Percentiles rank a stretch among this genome's conserved stretches.
These are phyloP conservation scores for Ogataea wickerhamii DNA, from an alignment of 805 yeast species.

Conservation along the genomic window DNA sequence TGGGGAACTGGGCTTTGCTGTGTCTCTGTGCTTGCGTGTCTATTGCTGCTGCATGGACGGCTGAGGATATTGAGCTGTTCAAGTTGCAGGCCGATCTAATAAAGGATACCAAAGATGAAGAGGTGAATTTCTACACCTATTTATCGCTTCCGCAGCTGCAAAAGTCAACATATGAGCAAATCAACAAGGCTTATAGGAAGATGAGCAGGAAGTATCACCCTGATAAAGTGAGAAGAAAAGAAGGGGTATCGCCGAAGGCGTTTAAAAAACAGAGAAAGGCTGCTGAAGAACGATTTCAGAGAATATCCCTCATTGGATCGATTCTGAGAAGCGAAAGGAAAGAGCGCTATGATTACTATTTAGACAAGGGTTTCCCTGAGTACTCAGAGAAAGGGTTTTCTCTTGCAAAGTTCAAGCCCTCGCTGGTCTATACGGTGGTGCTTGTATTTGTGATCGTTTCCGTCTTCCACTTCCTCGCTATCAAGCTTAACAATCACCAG, in stretches of 20 bases:
- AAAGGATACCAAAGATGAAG: constrained; percentile 41
- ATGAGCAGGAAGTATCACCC: constrained; percentile 78
- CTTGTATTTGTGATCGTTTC: constrained; percentile 51
- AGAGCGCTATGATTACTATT: constrained; percentile 80
- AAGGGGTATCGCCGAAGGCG: constrained; percentile 32
- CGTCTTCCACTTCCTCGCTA: constrained; percentile 53
- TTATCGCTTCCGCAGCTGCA: constrained; percentile 43
- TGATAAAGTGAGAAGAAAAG: constrained; percentile 56
- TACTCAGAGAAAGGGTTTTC: constrained; percentile 67
- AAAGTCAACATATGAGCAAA: constrained; percentile 48
- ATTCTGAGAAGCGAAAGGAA: constrained; percentile 62
- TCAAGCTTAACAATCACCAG: constrained; percentile 52
- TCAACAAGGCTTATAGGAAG: constrained; percentile 65
- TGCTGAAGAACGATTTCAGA: constrained; percentile 70
- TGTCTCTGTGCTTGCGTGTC: constrained; percentile 4
- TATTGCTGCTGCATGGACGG: constrained; percentile 19
- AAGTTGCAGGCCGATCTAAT: constrained; percentile 62
- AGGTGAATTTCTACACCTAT: constrained; percentile 67
- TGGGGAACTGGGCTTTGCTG: constrained; percentile 9
- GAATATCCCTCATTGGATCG: constrained; percentile 72
- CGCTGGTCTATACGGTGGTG: constrained; percentile 46
- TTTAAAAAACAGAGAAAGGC: constrained; percentile 34
- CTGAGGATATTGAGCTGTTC: constrained; percentile 80
- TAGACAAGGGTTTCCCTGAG: constrained; percentile 79
- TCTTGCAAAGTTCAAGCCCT: constrained; percentile 68